Conservation (phyloP, 176 grass and related monocot genomes). For the Hyparrhenia diplandra region DNA sequence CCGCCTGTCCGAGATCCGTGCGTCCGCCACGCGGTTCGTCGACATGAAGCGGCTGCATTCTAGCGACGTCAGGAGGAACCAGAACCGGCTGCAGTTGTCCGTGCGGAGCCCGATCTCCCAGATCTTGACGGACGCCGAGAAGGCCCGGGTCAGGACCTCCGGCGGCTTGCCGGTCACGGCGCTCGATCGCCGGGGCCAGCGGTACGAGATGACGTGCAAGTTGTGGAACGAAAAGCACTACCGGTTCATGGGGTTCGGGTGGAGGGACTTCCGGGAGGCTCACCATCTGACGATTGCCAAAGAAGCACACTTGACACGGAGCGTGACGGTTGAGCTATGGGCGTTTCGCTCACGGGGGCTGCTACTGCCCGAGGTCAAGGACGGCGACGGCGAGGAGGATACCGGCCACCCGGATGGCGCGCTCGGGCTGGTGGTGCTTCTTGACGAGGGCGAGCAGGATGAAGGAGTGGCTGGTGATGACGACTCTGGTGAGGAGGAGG, state of each 20-base stretch:
- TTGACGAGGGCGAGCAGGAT: not conserved
- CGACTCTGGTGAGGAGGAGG: no score
- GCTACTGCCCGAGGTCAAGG: not conserved
- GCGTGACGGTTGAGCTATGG: not conserved
- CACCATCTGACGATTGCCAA: not conserved
- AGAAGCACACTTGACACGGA: not conserved
- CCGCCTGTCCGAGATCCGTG: not conserved
- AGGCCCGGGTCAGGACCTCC: not conserved
- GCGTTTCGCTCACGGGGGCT: slow-evolving; percentile 5
- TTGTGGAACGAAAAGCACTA: not conserved
- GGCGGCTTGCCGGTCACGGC: not conserved
- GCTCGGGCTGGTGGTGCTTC: not conserved
- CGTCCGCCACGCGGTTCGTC: not conserved
- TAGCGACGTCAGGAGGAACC: not conserved
- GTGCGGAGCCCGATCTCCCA: not conserved
- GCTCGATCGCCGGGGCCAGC: not conserved
- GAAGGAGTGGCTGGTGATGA: no score
- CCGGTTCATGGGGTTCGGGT: not conserved
- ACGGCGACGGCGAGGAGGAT: not conserved
- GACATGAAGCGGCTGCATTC: not conserved
- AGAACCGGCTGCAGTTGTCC: slow-evolving; percentile 27
- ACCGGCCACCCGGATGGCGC: not conserved
- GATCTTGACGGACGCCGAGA: not conserved
- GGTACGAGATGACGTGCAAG: not conserved
- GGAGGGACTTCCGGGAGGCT: not conserved